Conservation (phyloP, 345 rosid genomes). For the Citrus trifoliata region DNA sequence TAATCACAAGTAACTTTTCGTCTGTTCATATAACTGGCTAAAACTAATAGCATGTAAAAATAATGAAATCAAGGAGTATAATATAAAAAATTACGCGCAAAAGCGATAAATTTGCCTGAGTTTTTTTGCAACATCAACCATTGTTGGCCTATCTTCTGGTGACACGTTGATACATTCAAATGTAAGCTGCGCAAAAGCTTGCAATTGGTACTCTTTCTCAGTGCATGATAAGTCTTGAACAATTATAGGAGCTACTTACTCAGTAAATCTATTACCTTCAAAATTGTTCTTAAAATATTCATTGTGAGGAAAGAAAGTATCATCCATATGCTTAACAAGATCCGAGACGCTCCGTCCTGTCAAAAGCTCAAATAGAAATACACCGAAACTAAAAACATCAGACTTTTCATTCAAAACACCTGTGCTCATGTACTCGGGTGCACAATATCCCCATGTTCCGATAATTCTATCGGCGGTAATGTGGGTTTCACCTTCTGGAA, state of each 20-base stretch:
- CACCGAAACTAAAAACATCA: slow-evolving; percentile 19
- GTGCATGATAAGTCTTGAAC: not conserved
- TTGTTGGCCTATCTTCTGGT: slow-evolving; percentile 13
- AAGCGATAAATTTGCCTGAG: no score
- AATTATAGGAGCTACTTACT: slow-evolving; percentile 7
- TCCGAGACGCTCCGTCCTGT: not conserved
- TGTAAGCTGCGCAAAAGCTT: not conserved
- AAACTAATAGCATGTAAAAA: not conserved
- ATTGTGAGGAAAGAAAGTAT: no score
- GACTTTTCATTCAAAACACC: slow-evolving; percentile 13
- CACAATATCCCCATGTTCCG: not conserved
- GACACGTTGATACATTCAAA: not conserved
- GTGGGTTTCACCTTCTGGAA: slow-evolving; percentile 24
- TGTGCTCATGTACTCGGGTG: not conserved
- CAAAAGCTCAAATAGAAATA: not conserved
- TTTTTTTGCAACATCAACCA: slow-evolving; percentile 16
- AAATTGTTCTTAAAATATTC: no score
- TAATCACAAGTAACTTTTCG: no score
- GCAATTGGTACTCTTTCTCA: not conserved
- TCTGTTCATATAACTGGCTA: not conserved
- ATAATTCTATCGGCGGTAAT: not conserved
- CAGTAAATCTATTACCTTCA: not conserved
- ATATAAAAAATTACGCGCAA: no score
- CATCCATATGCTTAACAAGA: not conserved
- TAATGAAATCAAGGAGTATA: no score